These are phyloP conservation scores for Talaromyces sp. DNA, from an alignment of 2,329 filamentous ascomycete genomes.

Conservation along the genomic window DNA sequence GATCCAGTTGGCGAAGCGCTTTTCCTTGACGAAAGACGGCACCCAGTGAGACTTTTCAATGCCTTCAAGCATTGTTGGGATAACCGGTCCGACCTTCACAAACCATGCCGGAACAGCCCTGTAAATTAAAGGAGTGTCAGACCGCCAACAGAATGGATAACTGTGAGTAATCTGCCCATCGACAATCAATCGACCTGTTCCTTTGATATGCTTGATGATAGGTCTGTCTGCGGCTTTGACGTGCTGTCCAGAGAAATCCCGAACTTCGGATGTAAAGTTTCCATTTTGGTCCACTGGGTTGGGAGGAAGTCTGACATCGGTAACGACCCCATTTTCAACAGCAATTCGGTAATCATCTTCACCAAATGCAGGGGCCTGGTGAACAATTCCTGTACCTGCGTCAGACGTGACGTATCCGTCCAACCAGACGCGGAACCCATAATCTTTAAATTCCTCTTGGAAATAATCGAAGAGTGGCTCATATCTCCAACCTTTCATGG, in stretches of 20 bases:
- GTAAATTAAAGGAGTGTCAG: slow-evolving; percentile 93
- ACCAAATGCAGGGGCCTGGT: slow-evolving; percentile 89
- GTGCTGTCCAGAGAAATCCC: slow-evolving; percentile 78
- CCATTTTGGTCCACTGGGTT: slow-evolving; percentile 86
- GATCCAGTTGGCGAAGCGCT: slow-evolving; percentile 88
- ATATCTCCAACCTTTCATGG: slow-evolving; percentile 86
- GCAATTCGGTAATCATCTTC: slow-evolving; percentile 92
- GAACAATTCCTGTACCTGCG: slow-evolving; percentile 88
- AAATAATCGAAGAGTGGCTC: slow-evolving; percentile 87
- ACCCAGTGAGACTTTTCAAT: slow-evolving; percentile 91
- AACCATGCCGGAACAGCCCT: slow-evolving; percentile 93
- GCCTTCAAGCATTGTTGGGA: slow-evolving; percentile 85
- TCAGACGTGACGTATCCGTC: slow-evolving; percentile 84
- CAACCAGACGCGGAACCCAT: slow-evolving; percentile 75
- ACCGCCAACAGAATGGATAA: slow-evolving; percentile 89
- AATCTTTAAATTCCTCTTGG: slow-evolving; percentile 80
- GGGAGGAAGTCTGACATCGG: slow-evolving; percentile 70
- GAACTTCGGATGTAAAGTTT: slow-evolving; percentile 70
- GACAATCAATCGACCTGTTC: slow-evolving; percentile 69
- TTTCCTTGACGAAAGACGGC: slow-evolving; percentile 83
- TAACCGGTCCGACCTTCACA: slow-evolving; percentile 76
- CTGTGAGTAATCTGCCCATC: slow-evolving; percentile 87
- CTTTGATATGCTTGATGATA: slow-evolving; percentile 86
- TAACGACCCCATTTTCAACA: slow-evolving; percentile 71
- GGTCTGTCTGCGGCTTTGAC: slow-evolving; percentile 90